Evolutionary conservation across 2,329 filamentous ascomycete genomes (phyloP).

Genomic region (Fusarium tricinctum): DNA sequence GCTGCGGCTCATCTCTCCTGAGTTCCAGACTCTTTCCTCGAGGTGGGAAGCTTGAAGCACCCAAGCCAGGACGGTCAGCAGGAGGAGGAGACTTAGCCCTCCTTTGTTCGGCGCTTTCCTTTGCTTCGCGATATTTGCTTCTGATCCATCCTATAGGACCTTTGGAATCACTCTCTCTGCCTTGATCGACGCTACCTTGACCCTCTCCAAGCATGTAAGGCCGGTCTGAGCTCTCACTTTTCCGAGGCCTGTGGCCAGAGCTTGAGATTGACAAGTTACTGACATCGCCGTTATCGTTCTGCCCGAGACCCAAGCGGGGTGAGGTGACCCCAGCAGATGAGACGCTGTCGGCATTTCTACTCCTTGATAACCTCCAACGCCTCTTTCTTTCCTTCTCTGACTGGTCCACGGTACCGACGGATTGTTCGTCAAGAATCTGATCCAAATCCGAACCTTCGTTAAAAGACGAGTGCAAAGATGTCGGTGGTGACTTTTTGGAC

Average conservation of each 20-base stretch:
- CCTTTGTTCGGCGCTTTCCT: conserved; percentile 68
- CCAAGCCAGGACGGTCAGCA: conserved; percentile 51
- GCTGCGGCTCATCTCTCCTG: conserved; percentile 55
- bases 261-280: conserved; percentile 79
- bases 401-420: conserved; percentile 55
- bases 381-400: conserved; percentile 78
- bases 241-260: conserved; percentile 63
- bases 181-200: conserved; percentile 56
- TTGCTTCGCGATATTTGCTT: conserved; percentile 71
- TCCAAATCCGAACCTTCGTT: conserved; percentile 89
- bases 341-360: conserved; percentile 68
- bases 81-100: conserved; percentile 71
- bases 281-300: conserved; percentile 73
- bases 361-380: conserved; percentile 79
- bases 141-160: conserved; percentile 71
- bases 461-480: conserved; percentile 81
- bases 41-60: conserved; percentile 51
- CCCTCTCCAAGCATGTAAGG: conserved; percentile 58
- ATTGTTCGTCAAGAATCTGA: conserved; percentile 71
- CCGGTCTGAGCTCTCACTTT: conserved; percentile 66
- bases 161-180: conserved; percentile 62
- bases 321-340: conserved; percentile 60
- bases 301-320: conserved; percentile 66
- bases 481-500: conserved; percentile 79
- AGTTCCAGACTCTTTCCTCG: conserved; percentile 65